These are phyloP conservation scores for Setaria italica DNA, from an alignment of 202 grass and related monocot genomes.

Conservation along the genomic window DNA sequence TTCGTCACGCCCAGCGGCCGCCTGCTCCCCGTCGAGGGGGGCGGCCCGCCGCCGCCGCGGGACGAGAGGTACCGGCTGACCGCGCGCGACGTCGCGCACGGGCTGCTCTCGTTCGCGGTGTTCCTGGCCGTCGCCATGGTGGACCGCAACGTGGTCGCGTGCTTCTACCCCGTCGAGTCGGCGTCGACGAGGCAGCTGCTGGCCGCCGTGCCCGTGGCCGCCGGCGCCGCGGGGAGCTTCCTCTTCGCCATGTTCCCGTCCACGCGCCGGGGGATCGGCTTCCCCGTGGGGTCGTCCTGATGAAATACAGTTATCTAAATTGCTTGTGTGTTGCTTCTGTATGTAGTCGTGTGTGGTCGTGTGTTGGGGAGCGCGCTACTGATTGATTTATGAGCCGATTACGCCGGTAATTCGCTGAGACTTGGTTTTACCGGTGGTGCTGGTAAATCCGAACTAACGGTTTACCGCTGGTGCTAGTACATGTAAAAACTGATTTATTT, in stretches of 20 bases:
- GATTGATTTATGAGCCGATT: no score
- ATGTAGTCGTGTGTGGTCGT: no score
- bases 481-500: no score
- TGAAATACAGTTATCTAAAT: no score
- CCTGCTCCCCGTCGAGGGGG: conserved; percentile 41
- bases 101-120: conserved; percentile 63
- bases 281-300: conserved; percentile 46
- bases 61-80: conserved; percentile 44
- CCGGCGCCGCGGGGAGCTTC: conserved; percentile 66
- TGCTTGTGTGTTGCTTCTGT: no score
- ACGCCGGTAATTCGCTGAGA: no score
- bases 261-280: conserved; percentile 73
- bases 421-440: no score
- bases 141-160: conserved; percentile 68
- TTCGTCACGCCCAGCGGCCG: conserved; percentile 56
- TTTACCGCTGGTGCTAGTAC: no score
- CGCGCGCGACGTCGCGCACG: conserved; percentile 67
- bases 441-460: no score
- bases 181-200: conserved; percentile 50
- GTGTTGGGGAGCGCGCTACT: no score
- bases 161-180: conserved; percentile 75
- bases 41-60: background rate
- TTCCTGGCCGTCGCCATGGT: conserved; percentile 70
- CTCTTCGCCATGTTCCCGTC: conserved; percentile 82
- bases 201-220: conserved; percentile 55